Base-by-base conservation (phyloP, 371 early-diverging fungal species). In the Phascolomyces articulosus region DNA sequence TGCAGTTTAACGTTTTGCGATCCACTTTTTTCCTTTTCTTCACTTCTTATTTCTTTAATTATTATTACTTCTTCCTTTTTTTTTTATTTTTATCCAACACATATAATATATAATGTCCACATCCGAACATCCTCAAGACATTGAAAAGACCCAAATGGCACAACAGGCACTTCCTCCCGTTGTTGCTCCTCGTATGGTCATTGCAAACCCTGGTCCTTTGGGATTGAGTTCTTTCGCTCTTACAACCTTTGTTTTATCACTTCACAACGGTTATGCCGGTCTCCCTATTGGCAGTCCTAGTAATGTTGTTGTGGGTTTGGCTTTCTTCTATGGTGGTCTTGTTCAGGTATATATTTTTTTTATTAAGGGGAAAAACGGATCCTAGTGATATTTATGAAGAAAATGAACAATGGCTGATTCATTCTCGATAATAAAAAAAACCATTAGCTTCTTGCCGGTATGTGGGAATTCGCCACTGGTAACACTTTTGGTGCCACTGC, bases 401-500 rank as follows among this genome's bases (percentile, higher is more conserved):
- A 6, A 9, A 38, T 13, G 13, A 9, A 38, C 38, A 9, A 9
- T 38, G 38, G 38, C 13, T 38, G 38, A 9, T 38, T 38, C 38
- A 38, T 38, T 38, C 9, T 13, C 38, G 38, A 13, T 38, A 38
- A 9, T 13, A 6, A 13, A 38, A 38, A 9, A 38, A 13, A 38
- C 6, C 38, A 9, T 38, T 38, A 89, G 82, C 70, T 90, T 47
- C 68, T 83, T 23, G 92, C 93, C 60, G 93, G 94, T 69, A 91
- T 93, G 91, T 91, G 90, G 91, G 92, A 93, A 77, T 91, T 91
- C 82, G 82, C 79, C 51, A 77, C 81, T 23, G 87, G 89, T 61
- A 91, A 91, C 71, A 91, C 90, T 26, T 92, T 93, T 77, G 94
- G 92, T 68, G 94, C 91, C 48, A 93, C 93, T 24, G 93, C 91